These are phyloP conservation scores for Pythium phragmitis DNA, from an alignment of 352 stramenopile species.

Conservation along the genomic window DNA sequence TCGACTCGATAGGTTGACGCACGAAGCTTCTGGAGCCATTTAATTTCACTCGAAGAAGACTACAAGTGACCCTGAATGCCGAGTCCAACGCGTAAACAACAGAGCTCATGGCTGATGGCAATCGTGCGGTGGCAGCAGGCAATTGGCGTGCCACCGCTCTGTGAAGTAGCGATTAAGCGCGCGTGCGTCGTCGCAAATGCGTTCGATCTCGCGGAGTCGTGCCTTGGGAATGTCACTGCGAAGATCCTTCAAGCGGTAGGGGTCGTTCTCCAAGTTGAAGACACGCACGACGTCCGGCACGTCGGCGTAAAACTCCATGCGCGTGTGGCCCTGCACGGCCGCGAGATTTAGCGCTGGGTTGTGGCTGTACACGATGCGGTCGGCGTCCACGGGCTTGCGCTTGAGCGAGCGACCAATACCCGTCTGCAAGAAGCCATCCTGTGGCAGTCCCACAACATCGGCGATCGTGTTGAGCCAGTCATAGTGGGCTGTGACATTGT, in stretches of 20 bases:
- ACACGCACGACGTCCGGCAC: slow-evolving; percentile 47
- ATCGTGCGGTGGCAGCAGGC: slow-evolving; percentile 30
- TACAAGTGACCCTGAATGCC: background rate
- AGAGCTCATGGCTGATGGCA: background rate
- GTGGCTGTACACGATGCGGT: slow-evolving; percentile 48
- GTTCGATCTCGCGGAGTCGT: slow-evolving; percentile 31
- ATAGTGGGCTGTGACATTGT: slow-evolving; percentile 47
- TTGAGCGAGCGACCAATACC: slow-evolving; percentile 62
- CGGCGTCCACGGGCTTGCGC: slow-evolving; percentile 31
- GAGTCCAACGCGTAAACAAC: too few relatives aligned
- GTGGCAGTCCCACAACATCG: slow-evolving; percentile 58
- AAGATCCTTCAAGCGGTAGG: slow-evolving; percentile 42
- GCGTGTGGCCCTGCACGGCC: slow-evolving; percentile 46
- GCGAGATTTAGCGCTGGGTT: slow-evolving; percentile 58
- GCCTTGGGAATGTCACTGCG: slow-evolving; percentile 34
- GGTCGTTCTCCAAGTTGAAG: slow-evolving; percentile 49
- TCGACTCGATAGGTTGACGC: too few relatives aligned
- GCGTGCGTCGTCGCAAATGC: slow-evolving; percentile 41
- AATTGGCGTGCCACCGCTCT: slow-evolving; percentile 44
- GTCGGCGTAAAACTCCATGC: slow-evolving; percentile 56
- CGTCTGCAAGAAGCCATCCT: slow-evolving; percentile 51
- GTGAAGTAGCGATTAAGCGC: slow-evolving; percentile 52
- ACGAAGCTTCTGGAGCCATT: too few relatives aligned
- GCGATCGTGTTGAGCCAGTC: slow-evolving; percentile 68
- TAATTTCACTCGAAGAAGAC: too few relatives aligned